Percentiles rank a stretch among this genome's conserved stretches.
These are phyloP conservation scores for Flaveria trinervia DNA, from an alignment of 129 eudicot genomes.

Conservation along the genomic window DNA sequence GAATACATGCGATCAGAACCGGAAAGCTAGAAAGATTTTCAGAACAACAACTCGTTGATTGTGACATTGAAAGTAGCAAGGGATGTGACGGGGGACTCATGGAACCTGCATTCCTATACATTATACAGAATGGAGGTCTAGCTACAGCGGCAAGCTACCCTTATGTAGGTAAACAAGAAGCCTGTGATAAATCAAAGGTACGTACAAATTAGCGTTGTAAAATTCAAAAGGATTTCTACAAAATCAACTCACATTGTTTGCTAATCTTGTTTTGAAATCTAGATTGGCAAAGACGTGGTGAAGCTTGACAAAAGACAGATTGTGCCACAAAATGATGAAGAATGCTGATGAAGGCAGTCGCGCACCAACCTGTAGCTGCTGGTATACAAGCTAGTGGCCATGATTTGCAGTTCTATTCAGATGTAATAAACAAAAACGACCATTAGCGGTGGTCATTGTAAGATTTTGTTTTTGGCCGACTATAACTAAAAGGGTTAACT, in stretches of 20 bases:
- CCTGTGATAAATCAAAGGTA: constrained; percentile 59
- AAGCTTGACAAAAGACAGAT: constrained; percentile 57
- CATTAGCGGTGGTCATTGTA: too few species aligned
- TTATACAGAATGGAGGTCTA: constrained; percentile 58
- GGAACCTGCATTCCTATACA: constrained; percentile 65
- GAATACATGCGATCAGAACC: constrained; percentile 66
- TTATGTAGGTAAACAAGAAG: constrained; percentile 56
- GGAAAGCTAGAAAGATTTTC: constrained; percentile 56
- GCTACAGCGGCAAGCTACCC: constrained; percentile 66
- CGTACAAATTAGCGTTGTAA: background rate
- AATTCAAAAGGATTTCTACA: background rate
- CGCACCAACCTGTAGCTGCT: constrained; percentile 60
- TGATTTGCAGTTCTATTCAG: constrained; percentile 63
- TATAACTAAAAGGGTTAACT: too few species aligned
- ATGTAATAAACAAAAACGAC: constrained; percentile 35
- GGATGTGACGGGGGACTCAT: constrained; percentile 81
- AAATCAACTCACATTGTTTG: background rate
- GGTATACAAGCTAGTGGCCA: constrained; percentile 54
- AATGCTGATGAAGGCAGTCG: constrained; percentile 61
- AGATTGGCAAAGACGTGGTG: constrained; percentile 49
- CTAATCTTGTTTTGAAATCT: background rate
- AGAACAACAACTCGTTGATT: constrained; percentile 76
- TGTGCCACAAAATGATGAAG: constrained; percentile 51
- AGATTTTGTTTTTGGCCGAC: too few species aligned
- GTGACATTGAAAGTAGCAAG: constrained; percentile 55